phyloP scores from a whole-genome alignment of 306 rosid species.

The Chamaecrista fasciculata region DNA sequence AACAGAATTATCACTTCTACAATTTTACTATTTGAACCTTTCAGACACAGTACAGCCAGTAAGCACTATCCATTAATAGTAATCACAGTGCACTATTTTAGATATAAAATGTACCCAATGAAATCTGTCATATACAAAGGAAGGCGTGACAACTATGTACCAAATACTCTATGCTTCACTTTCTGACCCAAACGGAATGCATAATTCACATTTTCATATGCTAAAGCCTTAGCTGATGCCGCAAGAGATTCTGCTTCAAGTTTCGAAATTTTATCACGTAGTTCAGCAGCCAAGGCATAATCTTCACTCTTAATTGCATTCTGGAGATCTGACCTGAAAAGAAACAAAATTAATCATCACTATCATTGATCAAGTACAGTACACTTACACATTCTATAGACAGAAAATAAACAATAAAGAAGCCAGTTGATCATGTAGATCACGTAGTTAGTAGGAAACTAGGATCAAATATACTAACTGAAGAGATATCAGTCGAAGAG shows the following conservation, averaged over 20 bases:
- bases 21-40: not conserved
- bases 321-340: slow-evolving; percentile 77
- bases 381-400: not conserved
- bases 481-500: slow-evolving; percentile 59
- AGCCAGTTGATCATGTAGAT: slow-evolving; percentile 13
- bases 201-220: slow-evolving; percentile 75
- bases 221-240: slow-evolving; percentile 79
- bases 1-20: slow-evolving; percentile 24
- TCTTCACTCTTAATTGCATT: slow-evolving; percentile 69
- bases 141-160: slow-evolving; percentile 35
- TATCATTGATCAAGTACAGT: slow-evolving; percentile 4
- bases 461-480: slow-evolving; percentile 47
- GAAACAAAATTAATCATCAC: slow-evolving; percentile 19
- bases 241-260: slow-evolving; percentile 85
- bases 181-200: slow-evolving; percentile 86
- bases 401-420: not conserved
- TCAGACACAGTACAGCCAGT: slow-evolving; percentile 2
- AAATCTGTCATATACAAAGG: slow-evolving; percentile 16
- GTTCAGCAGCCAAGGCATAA: slow-evolving; percentile 74
- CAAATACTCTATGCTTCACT: slow-evolving; percentile 73
- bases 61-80: not conserved
- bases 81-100: not conserved
- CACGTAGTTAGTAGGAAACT: slow-evolving; percentile 21
- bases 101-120: slow-evolving; percentile 14
- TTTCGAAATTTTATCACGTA: slow-evolving; percentile 70